Evolutionary conservation across 768 basidiomycete species (phyloP), one percentile per base, ranked within the genome.

Genomic region (Termitomyces sp.): DNA sequence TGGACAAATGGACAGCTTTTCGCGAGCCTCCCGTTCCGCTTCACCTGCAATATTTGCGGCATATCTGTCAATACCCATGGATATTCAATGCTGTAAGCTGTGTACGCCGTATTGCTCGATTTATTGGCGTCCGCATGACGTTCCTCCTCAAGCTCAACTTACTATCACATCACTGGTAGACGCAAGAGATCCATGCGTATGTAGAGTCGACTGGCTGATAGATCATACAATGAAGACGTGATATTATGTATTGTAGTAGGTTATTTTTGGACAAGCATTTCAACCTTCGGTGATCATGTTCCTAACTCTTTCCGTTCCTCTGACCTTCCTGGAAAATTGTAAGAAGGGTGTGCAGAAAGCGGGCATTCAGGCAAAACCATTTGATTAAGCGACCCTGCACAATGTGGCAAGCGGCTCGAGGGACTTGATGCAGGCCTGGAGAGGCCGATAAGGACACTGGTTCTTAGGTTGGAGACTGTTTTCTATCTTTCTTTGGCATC

Each of bases 361-460:
- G 1, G 86, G 88, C 31, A 76, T 87, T 0, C 92, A 94, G 67
- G 94, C 94, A 0, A 82, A 88, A 0, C 85, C 90, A 0, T 88
- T 95, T 66, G 77, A 87, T 10, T 86, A 84, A 61, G 82, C 86
- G 17, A 84, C 87, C 65, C 81, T 84, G 2, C 83, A 77, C 53
- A 87, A 86, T 64, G 82, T 92, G 7, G 89, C 89, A 14, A 86
- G 81, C 56, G 91, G 90, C 53, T 89, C 90, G 1, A 79, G 85
- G 65, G 87, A 88, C 54, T 88, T 94, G 59, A 88, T 89, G 0
- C 92, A 94, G 63, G 85, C 94, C 94, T 20, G 94, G 92, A 62
- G 96, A 98, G 73, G 90, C 94, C 46, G 91, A 94, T 62, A 97
- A 97, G 71, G 93, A 95, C 0, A 94, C 95, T 15, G 92, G 89